Evolutionary conservation across 228 moss, liverwort and hornwort genomes (phyloP).

Genomic region (Sphagnum magellanicum): DNA sequence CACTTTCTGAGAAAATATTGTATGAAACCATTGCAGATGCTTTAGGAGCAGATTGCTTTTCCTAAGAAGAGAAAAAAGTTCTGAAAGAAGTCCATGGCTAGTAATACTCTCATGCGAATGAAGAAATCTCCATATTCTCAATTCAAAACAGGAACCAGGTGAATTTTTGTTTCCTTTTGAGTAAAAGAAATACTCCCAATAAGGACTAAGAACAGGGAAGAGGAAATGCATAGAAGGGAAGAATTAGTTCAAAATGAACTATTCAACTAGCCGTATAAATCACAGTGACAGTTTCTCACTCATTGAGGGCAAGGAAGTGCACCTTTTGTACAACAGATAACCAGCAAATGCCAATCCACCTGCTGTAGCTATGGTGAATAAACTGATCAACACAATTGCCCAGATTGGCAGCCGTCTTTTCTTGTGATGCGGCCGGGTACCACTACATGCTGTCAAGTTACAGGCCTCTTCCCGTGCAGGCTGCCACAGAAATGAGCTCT

Average conservation of each 20-base stretch:
- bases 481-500: conserved; percentile 14
- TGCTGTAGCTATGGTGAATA: conserved; percentile 26
- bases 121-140: too few species aligned
- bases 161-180: too few species aligned
- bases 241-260: too few species aligned
- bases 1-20: not conserved
- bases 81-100: not conserved
- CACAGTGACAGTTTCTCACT: too few species aligned
- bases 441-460: conserved; percentile 31
- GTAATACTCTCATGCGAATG: too few species aligned
- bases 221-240: too few species aligned
- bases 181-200: too few species aligned
- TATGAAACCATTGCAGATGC: not conserved
- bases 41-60: too few species aligned
- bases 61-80: not conserved
- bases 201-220: too few species aligned
- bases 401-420: conserved; percentile 36
- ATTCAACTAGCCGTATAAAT: too few species aligned
- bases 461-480: conserved; percentile 44
- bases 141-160: too few species aligned
- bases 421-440: conserved; percentile 10
- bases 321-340: conserved; percentile 54
- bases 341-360: conserved; percentile 49
- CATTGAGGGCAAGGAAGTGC: not conserved
- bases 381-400: conserved; percentile 49